Evolutionary conservation across 2,329 filamentous ascomycete genomes (phyloP).

Genomic region (Cytospora piceicola): DNA sequence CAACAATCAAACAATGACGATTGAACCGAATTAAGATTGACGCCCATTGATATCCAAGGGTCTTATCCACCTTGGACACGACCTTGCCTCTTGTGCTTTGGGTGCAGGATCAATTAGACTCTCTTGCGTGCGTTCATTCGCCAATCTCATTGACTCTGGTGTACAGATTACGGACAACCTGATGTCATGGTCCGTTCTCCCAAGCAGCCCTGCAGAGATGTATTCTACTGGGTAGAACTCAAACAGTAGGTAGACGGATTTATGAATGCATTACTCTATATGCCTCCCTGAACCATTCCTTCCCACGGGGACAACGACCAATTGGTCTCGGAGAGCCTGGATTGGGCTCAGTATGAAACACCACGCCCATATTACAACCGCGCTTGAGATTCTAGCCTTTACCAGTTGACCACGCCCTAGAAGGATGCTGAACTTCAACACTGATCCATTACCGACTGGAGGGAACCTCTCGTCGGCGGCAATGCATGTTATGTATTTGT

Average conservation of each 20-base stretch:
- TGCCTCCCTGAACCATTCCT: not conserved
- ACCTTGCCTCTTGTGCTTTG: conserved; percentile 10
- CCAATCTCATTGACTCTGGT: conserved; percentile 6
- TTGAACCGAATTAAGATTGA: conserved; percentile 13
- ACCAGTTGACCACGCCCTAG: not conserved
- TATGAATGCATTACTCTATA: not conserved
- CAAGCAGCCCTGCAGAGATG: not conserved
- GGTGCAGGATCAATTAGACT: conserved; percentile 4
- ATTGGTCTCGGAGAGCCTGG: conserved; percentile 3
- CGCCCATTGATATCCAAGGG: conserved; percentile 9
- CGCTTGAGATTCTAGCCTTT: conserved; percentile 1
- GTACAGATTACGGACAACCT: not conserved
- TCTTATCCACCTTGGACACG: conserved; percentile 10
- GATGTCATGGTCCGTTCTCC: not conserved
- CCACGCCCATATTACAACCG: conserved; percentile 28
- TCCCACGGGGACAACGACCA: not conserved
- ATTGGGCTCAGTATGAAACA: conserved; percentile 15
- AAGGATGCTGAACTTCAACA: not conserved
- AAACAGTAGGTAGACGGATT: too few species aligned
- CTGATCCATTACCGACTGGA: not conserved
- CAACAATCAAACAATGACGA: conserved; percentile 10
- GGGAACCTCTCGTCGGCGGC: not conserved
- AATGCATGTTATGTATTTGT: not conserved
- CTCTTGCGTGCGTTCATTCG: conserved; percentile 5
- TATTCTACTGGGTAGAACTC: not conserved